A percentile compares a stretch with the other conserved stretches of the same genome.
Evolutionary conservation across 1,284 basidiomycete species (phyloP).

Genomic region (Cutaneotrichosporon daszewskae): DNA sequence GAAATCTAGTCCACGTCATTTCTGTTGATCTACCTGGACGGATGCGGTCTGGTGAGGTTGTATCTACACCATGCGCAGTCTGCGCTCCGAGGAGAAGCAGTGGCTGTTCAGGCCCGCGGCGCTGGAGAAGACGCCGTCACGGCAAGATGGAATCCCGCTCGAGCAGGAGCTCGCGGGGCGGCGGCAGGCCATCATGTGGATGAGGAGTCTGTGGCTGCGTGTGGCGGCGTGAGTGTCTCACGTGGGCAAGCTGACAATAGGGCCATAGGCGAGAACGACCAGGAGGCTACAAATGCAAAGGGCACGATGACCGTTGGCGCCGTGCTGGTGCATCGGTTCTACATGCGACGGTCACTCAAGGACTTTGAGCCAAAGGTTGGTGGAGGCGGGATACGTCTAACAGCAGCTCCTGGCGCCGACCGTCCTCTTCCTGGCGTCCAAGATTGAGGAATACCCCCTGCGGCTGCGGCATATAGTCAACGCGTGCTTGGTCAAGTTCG

Average conservation of each 20-base stretch:
- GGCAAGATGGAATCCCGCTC: conserved; percentile 22
- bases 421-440: conserved; percentile 85
- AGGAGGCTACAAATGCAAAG: conserved; percentile 15
- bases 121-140: conserved; percentile 31
- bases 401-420: conserved; percentile 78
- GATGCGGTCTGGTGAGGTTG: too few species aligned
- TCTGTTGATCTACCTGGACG: too few species aligned
- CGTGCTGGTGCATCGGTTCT: conserved; percentile 89
- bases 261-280: conserved; percentile 10
- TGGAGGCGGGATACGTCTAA: not conserved
- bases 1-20: too few species aligned
- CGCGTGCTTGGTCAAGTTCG: conserved; percentile 30
- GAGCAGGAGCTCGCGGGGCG: conserved; percentile 30
- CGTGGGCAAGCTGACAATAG: not conserved
- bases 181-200: conserved; percentile 19
- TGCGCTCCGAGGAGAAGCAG: conserved; percentile 27
- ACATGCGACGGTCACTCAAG: conserved; percentile 83
- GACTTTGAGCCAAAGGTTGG: conserved; percentile 57
- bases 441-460: conserved; percentile 52
- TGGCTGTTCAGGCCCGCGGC: conserved; percentile 30
- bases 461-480: conserved; percentile 39
- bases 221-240: conserved; percentile 6
- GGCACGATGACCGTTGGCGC: conserved; percentile 67
- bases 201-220: conserved; percentile 13
- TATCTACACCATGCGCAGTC: conserved; percentile 24